Evolutionary conservation across 129 eudicot species (phyloP), one percentile per base, ranked within the genome.

Genomic region (Flaveria brownii): DNA sequence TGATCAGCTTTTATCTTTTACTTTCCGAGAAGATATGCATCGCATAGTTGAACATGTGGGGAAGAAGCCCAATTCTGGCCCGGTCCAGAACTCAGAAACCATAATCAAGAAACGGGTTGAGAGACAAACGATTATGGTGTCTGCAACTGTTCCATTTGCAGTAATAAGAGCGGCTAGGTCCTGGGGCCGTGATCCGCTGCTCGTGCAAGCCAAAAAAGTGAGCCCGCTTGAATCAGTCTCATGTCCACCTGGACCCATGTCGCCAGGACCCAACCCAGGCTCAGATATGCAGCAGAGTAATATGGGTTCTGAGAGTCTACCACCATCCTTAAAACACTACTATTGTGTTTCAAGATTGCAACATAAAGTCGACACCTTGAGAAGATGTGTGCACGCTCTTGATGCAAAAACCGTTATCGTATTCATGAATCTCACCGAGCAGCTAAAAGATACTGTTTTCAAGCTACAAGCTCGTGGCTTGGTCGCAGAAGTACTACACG

Each of bases 121-220:
- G 4, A 89, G 98, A 47, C 97, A 81, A 75, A 93, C 91, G 51
- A 83, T 93, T 74, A 93, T 93, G 98, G 98, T 93, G 12, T 93
- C 98, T 59, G 98, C 98, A 77, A 93, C 98, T 0, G 93, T 93
- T 54, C 98, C 98, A 5, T 93, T 93, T 77, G 90, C 98, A 42
- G 97, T 91, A 26, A 75, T 91, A 59, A 71, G 97, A 62, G 98
- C 97, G 18, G 97, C 98, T 22, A 67, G 86, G 69, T 90, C 91
- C 76, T 93, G 97, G 97, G 92, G 91, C 7, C 74, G 77, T 39
- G 96, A 90, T 59, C 98, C 98, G 11, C 57, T 90, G 56, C 98
- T 93, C 59, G 90, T 89, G 46, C 95, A 86, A 82, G 98, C 98
- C 75, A 84, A 91, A 49, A 85, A 82, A 7, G 91, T 93, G 7